Evolutionary conservation across 768 basidiomycete genomes (phyloP), one percentile per base, ranked within the genome.

Genomic region (Phylloporus sp.): DNA sequence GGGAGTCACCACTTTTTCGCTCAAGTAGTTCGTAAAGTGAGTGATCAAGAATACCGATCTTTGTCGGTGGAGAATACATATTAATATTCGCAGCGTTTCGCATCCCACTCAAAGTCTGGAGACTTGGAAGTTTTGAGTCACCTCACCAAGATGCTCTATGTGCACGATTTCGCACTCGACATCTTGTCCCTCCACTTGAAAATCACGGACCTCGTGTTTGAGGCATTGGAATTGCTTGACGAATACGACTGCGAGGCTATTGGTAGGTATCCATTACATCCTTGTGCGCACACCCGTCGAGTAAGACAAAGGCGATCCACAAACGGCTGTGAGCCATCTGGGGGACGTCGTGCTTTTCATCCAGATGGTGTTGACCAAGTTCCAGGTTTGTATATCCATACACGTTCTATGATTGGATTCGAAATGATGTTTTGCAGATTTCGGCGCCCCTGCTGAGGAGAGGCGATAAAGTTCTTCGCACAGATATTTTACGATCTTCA

Each of bases 161-260:
- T 71, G 13, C 72, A 79, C 43, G 80, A 82, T 50, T 62, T 65
- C 20, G 76, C 78, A 0, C 64, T 91, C 17, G 87, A 90, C 55
- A 75, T 87, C 37, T 54, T 90, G 35, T 76, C 85, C 8, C 65
- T 90, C 21, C 84, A 91, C 60, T 64, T 77, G 17, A 78, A 73
- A 46, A 66, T 88, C n/a, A 71, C 74, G 10, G 79, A 82, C 44
- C 59, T 91, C n/a, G 67, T 88, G 24, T 80, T 77, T 22, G 73
- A 79, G 51, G 78, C 80, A 0, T 64, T 90, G 35, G 66, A 68
- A 14, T 75, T 88, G 48, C 66, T 89, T 34, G 79, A 86, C 46
- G 75, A 80, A 33, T 89, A 85, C 54, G 86, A 89, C 56, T 89
- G 84, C 51, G 87, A 89, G 58, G 83, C 80, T 18, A 82, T 90